These are phyloP conservation scores for Anthracocystis setariae DNA, from an alignment of 1,284 basidiomycete species.

Conservation along the genomic window DNA sequence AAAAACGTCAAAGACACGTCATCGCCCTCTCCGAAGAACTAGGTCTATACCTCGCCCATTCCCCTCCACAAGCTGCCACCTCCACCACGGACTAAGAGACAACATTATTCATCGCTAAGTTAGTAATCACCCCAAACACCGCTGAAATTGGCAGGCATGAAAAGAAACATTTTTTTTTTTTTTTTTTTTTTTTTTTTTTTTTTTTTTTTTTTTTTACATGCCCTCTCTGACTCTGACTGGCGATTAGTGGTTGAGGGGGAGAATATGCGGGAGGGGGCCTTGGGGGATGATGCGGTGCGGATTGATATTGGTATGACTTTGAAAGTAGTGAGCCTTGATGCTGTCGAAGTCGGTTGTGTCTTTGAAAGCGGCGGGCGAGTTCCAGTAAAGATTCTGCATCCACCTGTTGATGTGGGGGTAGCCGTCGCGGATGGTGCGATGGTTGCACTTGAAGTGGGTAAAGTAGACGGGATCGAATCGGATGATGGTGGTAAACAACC, in stretches of 20 bases:
- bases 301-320: slow-evolving; percentile 64
- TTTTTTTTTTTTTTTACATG: too few species aligned
- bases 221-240: too few species aligned
- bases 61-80: too few species aligned
- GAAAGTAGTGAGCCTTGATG: slow-evolving; percentile 69
- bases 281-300: slow-evolving; percentile 60
- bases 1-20: slow-evolving; percentile 74
- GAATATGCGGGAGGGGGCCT: slow-evolving; percentile 60
- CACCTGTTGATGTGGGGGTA: slow-evolving; percentile 69
- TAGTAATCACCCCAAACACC: too few species aligned
- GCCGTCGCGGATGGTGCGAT: slow-evolving; percentile 56
- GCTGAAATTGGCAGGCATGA: too few species aligned
- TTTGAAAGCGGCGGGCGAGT: slow-evolving; percentile 84
- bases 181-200: too few species aligned
- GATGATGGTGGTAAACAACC: slow-evolving; percentile 89
- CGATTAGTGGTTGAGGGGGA: slow-evolving; percentile 50
- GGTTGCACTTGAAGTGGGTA: slow-evolving; percentile 91
- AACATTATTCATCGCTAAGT: too few species aligned
- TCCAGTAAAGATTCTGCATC: slow-evolving; percentile 92
- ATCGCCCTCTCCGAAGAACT: slow-evolving; percentile 39
- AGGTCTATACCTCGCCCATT: slow-evolving; percentile 13
- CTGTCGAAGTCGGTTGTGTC: slow-evolving; percentile 82
- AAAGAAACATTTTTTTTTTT: too few species aligned
- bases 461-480: slow-evolving; percentile 85
- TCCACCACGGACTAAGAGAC: too few species aligned